Evolutionary conservation across 192 early-diverging fungal species (phyloP).

Genomic region (Podila epigama): DNA sequence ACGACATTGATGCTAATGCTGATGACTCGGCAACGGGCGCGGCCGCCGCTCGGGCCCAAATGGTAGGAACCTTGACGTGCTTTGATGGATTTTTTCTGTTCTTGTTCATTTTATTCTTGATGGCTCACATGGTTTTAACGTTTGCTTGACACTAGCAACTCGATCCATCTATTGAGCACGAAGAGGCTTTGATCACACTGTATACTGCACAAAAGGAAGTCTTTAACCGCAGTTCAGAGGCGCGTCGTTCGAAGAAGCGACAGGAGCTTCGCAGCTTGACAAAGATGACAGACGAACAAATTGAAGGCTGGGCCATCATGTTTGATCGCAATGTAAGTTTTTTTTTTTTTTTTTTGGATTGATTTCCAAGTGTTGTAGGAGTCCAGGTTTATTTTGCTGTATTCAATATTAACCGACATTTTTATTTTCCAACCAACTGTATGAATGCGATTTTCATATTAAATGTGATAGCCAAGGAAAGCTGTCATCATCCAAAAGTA

Average conservation of each 20-base stretch:
- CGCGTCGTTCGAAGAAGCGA: conserved; percentile 69
- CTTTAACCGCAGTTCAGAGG: conserved; percentile 66
- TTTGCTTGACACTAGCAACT: conserved; percentile 4
- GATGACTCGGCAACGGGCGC: conserved; percentile 10
- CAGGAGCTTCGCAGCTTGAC: conserved; percentile 68
- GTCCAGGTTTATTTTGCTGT: neutral
- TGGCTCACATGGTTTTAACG: neutral
- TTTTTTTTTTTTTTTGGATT: neutral
- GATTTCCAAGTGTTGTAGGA: neutral
- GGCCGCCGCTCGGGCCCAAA: too few species aligned
- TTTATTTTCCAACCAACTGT: neutral
- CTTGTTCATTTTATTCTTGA: neutral
- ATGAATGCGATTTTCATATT: neutral
- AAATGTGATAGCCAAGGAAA: conserved; percentile 23
- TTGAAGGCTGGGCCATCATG: conserved; percentile 95
- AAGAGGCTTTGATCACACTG: conserved; percentile 67
- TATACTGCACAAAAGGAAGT: conserved; percentile 64
- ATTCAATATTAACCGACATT: neutral
- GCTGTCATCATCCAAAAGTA: conserved; percentile 39
- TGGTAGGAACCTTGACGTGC: neutral
- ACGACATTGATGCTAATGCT: conserved; percentile 61
- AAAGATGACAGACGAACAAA: conserved; percentile 86
- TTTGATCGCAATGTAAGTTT: conserved; percentile 78
- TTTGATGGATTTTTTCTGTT: neutral
- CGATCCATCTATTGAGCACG: conserved; percentile 69